Percentiles rank a stretch among this genome's conserved stretches.
phyloP scores from a whole-genome alignment of 2,329 filamentous ascomycete genomes.

The Cladosporium sphaerospermum region DNA sequence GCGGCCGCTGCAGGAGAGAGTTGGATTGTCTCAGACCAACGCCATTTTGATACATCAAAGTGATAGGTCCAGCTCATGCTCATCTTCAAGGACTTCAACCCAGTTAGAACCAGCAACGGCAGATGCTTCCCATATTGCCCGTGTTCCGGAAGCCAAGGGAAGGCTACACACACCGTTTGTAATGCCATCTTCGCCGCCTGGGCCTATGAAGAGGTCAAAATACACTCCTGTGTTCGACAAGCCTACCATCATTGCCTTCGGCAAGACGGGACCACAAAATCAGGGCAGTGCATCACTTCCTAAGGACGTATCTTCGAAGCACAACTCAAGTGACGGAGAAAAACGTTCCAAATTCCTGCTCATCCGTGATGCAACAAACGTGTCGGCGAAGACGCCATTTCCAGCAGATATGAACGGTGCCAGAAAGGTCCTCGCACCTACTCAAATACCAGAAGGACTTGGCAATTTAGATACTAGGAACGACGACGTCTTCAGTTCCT shows the following conservation, averaged over 20 bases:
- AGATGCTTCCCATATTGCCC: background rate
- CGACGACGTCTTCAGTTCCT: constrained; percentile 15
- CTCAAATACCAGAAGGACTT: background rate
- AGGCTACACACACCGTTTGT: background rate
- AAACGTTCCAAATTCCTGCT: background rate
- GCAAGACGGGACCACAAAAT: constrained; percentile 26
- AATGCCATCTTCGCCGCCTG: constrained; percentile 2
- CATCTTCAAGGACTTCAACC: background rate
- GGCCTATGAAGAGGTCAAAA: background rate
- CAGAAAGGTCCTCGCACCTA: background rate
- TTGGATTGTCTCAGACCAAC: too few species aligned
- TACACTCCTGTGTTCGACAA: constrained; percentile 12
- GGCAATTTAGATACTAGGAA: constrained; percentile 15
- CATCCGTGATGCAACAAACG: too few species aligned
- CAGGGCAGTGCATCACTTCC: constrained; percentile 19
- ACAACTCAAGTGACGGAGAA: background rate
- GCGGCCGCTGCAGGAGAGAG: too few species aligned
- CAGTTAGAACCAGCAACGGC: background rate
- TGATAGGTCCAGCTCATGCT: too few species aligned
- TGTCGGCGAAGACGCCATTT: too few species aligned
- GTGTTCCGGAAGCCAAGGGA: background rate
- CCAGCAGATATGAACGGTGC: too few species aligned
- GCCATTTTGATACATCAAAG: too few species aligned
- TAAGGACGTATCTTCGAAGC: background rate
- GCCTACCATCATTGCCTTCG: constrained; percentile 24